These are phyloP conservation scores for Miscanthus sacchariflorus DNA, from an alignment of 202 grass and related monocot species.

Conservation along the genomic window DNA sequence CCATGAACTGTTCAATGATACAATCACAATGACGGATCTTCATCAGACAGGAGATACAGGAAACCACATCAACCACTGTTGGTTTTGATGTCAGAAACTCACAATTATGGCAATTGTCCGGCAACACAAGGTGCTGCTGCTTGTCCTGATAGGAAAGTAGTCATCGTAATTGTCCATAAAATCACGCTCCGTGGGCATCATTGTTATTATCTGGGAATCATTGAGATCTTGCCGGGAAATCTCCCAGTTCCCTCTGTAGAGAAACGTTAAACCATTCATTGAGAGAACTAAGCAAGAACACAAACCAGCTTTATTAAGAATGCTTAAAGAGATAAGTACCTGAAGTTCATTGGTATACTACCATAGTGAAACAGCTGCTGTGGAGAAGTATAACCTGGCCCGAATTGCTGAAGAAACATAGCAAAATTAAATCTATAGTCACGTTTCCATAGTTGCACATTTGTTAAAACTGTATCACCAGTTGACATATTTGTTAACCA, in stretches of 20 bases:
- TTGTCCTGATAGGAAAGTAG: slow-evolving; percentile 59
- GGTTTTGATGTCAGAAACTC: slow-evolving; percentile 44
- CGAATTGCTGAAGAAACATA: slow-evolving; percentile 79
- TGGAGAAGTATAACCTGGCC: slow-evolving; percentile 86
- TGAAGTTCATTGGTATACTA: slow-evolving; percentile 97
- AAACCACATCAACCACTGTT: slow-evolving; percentile 4
- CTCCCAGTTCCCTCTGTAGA: slow-evolving; percentile 85
- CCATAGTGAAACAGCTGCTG: slow-evolving; percentile 92
- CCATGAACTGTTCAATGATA: slow-evolving; percentile 74
- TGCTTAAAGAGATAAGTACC: slow-evolving; percentile 47
- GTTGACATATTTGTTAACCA: background rate
- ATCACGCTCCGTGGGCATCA: slow-evolving; percentile 70
- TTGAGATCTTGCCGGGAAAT: slow-evolving; percentile 64
- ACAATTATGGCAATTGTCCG: slow-evolving; percentile 74
- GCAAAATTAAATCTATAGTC: background rate
- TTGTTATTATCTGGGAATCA: slow-evolving; percentile 91
- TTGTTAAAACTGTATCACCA: background rate
- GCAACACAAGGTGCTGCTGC: slow-evolving; percentile 68
- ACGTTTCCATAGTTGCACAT: slow-evolving; percentile 12
- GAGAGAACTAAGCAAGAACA: background rate
- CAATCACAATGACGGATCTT: slow-evolving; percentile 23
- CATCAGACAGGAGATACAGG: slow-evolving; percentile 5
- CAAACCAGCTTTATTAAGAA: slow-evolving; percentile 4
- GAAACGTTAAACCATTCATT: slow-evolving; percentile 1
- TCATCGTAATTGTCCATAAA: slow-evolving; percentile 63